Percentiles rank a stretch among this genome's conserved stretches.
phyloP scores from a whole-genome alignment of 305 asterid genomes.

The Rubia balearica region DNA sequence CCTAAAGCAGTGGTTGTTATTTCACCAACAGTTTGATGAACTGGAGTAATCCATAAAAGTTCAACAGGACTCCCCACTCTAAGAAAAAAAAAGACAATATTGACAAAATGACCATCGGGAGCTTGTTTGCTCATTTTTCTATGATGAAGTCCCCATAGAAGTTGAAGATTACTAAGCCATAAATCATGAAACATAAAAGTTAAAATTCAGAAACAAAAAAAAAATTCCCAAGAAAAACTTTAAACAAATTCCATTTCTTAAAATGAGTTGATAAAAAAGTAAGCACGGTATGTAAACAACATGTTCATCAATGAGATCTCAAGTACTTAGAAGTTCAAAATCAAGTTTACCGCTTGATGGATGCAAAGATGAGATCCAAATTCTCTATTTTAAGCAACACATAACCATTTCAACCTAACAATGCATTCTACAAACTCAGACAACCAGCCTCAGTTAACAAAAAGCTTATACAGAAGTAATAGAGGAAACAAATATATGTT shows the following conservation, averaged over 20 bases:
- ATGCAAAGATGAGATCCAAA: slow-evolving; percentile 46
- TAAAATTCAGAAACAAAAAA: neutral
- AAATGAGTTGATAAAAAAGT: neutral
- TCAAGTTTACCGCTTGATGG: slow-evolving; percentile 68
- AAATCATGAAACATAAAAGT: neutral
- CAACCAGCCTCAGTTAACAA: neutral
- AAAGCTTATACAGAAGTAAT: too few relatives aligned
- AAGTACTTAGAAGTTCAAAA: slow-evolving; percentile 8
- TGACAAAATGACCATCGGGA: neutral
- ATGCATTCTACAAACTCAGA: slow-evolving; percentile 41
- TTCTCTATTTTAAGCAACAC: slow-evolving; percentile 41
- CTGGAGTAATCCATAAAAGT: neutral
- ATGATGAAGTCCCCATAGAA: neutral
- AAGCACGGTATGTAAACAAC: slow-evolving; percentile 3
- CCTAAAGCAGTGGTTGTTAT: neutral
- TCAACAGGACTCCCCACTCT: neutral
- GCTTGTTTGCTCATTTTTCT: neutral
- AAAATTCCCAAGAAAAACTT: neutral
- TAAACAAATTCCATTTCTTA: neutral
- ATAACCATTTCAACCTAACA: slow-evolving; percentile 62
- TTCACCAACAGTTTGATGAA: neutral
- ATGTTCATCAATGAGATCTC: slow-evolving; percentile 11
- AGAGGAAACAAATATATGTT: too few relatives aligned
- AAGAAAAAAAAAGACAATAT: neutral
- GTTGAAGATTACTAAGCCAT: neutral